Base-by-base conservation (phyloP, 2,329 filamentous ascomycete species). In the Phialophora verrucosa region DNA sequence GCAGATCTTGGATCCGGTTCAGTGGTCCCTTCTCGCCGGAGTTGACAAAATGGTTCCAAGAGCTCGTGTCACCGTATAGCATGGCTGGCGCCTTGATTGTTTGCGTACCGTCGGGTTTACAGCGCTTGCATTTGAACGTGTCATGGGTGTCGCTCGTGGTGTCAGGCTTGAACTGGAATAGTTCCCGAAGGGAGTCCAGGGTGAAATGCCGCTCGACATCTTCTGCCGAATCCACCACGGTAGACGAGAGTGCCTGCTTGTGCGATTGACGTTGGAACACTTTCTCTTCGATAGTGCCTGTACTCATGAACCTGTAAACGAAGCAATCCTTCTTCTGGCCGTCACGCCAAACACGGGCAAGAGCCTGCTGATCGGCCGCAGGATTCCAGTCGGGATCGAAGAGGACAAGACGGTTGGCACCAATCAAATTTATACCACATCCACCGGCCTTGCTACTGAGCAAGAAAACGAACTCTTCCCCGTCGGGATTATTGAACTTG, bases 291-390 rank as follows among this genome's bases (percentile, higher is more conserved):
- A 99, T 99, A 0, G 93, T 97, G 3, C 95, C 95, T 0, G 96
- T 98, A 0, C 93, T 91, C 74, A 99, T 99, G 81, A 99, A 99
- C n/a, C 95, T 91, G 78, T 99, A 99, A 17, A 99, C 95, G 74
- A 99, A 99, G 75, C 95, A 99, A 75, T 99, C 95, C 76, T 99
- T 99, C 84, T 96, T 98, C 79, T 99, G 95, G 0, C 95, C 95
- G 74, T 99, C 95, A 83, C 95, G 91, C 95, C 95, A 99, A 23
- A 99, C 95, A 82, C 95, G 91, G 42, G 95, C 95, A 32, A 99
- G 85, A 3, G 95, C 95, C 80, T 99, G 95, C 78, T 99, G 95
- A 75, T 99, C 95, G 0, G 95, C 93, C 3, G 95, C 95, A 0
- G 95, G 95, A 74, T 99, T 99, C 95, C 95, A 99, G 78, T 95